These are phyloP conservation scores for Aspergillus panamensis DNA, from an alignment of 495 filamentous ascomycete species.

Conservation along the genomic window DNA sequence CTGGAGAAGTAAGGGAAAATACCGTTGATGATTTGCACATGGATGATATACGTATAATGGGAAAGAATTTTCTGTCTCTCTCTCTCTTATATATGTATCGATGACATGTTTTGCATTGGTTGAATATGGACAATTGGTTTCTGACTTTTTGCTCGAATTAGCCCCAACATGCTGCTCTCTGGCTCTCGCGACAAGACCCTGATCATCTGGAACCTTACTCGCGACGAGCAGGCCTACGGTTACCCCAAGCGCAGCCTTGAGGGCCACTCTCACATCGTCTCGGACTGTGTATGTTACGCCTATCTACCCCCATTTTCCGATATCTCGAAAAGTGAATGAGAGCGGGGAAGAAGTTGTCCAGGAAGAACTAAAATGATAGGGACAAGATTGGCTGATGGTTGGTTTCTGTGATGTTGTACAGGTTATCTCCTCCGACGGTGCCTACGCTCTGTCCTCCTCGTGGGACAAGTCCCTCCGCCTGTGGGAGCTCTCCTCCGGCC, in stretches of 20 bases:
- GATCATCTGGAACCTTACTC: slow-evolving; percentile 99
- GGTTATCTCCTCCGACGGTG: slow-evolving; percentile 99
- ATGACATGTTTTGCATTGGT: slow-evolving; percentile 17
- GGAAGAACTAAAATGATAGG: slow-evolving; percentile 16
- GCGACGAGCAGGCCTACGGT: slow-evolving; percentile 94
- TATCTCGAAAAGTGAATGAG: slow-evolving; percentile 1
- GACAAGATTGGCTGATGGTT: slow-evolving; percentile 37
- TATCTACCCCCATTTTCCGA: slow-evolving; percentile 13
- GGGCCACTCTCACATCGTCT: slow-evolving; percentile 99
- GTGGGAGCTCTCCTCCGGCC: slow-evolving; percentile 96
- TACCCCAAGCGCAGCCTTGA: slow-evolving; percentile 98
- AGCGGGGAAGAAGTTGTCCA: slow-evolving; percentile 3
- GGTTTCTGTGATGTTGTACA: slow-evolving; percentile 39
- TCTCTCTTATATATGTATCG: slow-evolving; percentile 12
- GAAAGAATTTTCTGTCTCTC: slow-evolving; percentile 3
- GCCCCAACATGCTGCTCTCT: slow-evolving; percentile 99
- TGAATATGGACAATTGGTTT: slow-evolving; percentile 29
- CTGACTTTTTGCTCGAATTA: slow-evolving; percentile 48
- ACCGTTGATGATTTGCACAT: slow-evolving; percentile 16
- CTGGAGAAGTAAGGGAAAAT: slow-evolving; percentile 83
- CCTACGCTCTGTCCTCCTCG: slow-evolving; percentile 96
- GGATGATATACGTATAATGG: slow-evolving; percentile 11
- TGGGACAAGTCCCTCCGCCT: slow-evolving; percentile 99
- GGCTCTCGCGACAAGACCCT: slow-evolving; percentile 95
- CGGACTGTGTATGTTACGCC: slow-evolving; percentile 85